Conservation (phyloP, 768 basidiomycete species). For the Clitopilus hobsonii region DNA sequence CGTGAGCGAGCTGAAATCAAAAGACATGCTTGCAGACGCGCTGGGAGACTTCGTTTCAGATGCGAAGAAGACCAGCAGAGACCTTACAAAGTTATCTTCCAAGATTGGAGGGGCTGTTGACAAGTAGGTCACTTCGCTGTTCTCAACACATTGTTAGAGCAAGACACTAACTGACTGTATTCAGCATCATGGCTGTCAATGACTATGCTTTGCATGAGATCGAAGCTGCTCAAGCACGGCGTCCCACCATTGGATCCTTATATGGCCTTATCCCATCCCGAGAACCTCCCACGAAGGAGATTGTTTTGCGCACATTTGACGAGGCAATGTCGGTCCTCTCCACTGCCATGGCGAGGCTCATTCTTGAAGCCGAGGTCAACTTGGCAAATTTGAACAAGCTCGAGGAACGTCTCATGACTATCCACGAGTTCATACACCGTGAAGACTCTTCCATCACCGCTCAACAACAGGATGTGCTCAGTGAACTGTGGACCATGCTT, state of each 20-base stretch:
- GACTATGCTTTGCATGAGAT: conserved; percentile 65
- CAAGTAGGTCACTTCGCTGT: conserved; percentile 42
- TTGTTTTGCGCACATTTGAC: conserved; percentile 51
- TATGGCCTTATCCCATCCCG: conserved; percentile 36
- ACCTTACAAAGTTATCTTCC: conserved; percentile 57
- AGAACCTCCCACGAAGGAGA: conserved; percentile 29
- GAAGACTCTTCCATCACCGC: conserved; percentile 46
- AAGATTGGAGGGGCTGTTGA: conserved; percentile 75
- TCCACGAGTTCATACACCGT: conserved; percentile 56
- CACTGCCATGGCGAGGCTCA: conserved; percentile 44
- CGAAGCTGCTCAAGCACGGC: conserved; percentile 32
- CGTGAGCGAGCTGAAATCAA: conserved; percentile 57
- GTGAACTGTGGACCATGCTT: conserved; percentile 63
- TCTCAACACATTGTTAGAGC: not conserved
- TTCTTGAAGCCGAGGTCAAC: conserved; percentile 64
- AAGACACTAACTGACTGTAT: not conserved
- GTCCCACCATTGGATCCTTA: conserved; percentile 25
- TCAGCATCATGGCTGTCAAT: conserved; percentile 70
- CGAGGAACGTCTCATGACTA: conserved; percentile 50
- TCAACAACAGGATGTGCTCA: conserved; percentile 52
- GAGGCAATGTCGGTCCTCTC: conserved; percentile 61
- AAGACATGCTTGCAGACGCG: conserved; percentile 48
- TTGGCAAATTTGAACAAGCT: conserved; percentile 53
- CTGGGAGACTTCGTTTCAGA: conserved; percentile 53
- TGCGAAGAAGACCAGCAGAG: conserved; percentile 55